Base-by-base conservation (phyloP, 371 early-diverging fungal species). In the Saksenaea vasiformis region DNA sequence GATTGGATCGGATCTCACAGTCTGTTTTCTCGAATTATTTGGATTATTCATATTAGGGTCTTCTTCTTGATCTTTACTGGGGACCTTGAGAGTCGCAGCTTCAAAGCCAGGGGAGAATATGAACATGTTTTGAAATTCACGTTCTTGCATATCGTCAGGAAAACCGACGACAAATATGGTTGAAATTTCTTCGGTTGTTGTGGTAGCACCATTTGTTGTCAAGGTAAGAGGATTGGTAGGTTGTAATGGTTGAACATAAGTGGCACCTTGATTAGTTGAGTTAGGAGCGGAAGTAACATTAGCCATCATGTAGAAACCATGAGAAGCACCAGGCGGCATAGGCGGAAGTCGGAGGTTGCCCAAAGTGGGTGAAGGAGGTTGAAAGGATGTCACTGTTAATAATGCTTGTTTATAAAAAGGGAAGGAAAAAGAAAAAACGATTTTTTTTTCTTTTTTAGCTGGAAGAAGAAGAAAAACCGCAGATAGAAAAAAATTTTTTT, bases 51-150 rank as follows among this genome's bases (percentile, higher is more conserved):
- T 26, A n/a, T 58, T n/a, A 13, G 69, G 68, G 58, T 82, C 84
- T 19, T 86, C 85, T 24, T 80, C 77, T 56, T 79, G 79, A 37
- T 86, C 86, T 61, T 80, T 80, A 63, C 79, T 75, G 15, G 92
- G 93, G 15, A 84, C 78, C 77, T 95, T 95, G 55, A 97, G 84
- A 0, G 92, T 91, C 4, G 96, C 95, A 1, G 93, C 95, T 71
- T 95, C 96, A 66, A 95, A 97, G n/a, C 96, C 97, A 9, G 91
- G 86, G 5, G 89, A 90, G 70, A 97, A 96, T 31, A 89, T 91
- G 76, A 97, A 97, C 95, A 95, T 94, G 80, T 94, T 95, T 63
- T 94, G 94, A 69, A 97, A 95, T 79, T 97, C 97, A 60, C 97
- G 83, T 72, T 97, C 97, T 68, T 85, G 87, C 90, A 96, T 93